Evolutionary conservation across 2,329 filamentous ascomycete genomes (phyloP).

Genomic region (Verticillium albo-atrum): DNA sequence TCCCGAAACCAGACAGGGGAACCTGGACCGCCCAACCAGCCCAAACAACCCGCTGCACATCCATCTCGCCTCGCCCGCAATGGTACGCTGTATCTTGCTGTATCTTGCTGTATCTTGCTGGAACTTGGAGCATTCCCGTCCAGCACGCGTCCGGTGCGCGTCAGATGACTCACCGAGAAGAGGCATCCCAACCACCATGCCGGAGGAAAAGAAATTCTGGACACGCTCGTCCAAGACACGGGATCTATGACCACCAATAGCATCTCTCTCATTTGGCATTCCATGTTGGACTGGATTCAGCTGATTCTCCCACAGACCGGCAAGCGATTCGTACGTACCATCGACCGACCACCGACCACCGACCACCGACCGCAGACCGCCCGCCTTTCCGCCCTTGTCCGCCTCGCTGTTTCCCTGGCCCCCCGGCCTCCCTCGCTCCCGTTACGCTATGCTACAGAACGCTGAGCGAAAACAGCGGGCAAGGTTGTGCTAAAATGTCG

Average conservation of each 20-base stretch:
- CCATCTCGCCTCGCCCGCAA: not conserved
- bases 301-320: not conserved
- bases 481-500: not conserved
- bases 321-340: not conserved
- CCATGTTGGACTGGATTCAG: not conserved
- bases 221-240: not conserved
- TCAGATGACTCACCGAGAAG: not conserved
- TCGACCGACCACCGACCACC: too few relatives aligned
- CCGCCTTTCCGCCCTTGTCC: too few relatives aligned
- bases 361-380: too few relatives aligned
- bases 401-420: not conserved
- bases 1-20: not conserved
- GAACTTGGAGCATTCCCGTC: too few relatives aligned
- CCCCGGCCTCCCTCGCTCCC: not conserved
- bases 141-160: not conserved
- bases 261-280: not conserved
- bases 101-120: not conserved
- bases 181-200: not conserved
- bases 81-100: not conserved
- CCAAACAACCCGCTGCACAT: not conserved
- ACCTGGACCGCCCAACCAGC: not conserved
- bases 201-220: not conserved
- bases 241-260: not conserved
- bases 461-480: not conserved
- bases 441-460: not conserved